Conservation (phyloP, 495 filamentous ascomycete genomes). For the Rhypophila decipiens region DNA sequence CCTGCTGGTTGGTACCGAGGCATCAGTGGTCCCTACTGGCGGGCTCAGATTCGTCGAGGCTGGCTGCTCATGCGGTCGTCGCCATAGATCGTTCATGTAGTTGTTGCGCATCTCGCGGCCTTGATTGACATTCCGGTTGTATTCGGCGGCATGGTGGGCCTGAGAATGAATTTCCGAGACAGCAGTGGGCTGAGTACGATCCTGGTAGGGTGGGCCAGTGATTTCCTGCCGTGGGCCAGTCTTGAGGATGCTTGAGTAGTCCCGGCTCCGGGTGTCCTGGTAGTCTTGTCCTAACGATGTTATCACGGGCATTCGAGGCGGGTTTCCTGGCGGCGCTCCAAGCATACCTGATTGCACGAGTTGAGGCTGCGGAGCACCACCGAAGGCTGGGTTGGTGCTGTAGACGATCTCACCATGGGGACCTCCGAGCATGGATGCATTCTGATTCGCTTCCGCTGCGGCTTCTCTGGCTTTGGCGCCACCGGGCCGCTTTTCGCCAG, state of each 20-base stretch:
- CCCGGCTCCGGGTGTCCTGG: constrained; percentile 69
- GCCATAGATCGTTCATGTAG: constrained; percentile 71
- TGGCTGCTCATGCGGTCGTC: constrained; percentile 68
- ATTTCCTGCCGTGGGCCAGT: constrained; percentile 74
- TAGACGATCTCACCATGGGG: constrained; percentile 77
- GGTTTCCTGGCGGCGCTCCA: constrained; percentile 52
- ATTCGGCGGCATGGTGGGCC: constrained; percentile 81
- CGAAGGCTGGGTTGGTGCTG: constrained; percentile 63
- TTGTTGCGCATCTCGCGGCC: constrained; percentile 68
- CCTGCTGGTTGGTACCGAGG: constrained; percentile 39
- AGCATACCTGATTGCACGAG: constrained; percentile 67
- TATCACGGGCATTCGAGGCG: constrained; percentile 77
- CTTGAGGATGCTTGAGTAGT: constrained; percentile 77
- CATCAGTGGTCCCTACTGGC: constrained; percentile 39
- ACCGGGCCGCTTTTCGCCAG: constrained; percentile 93
- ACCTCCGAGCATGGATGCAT: constrained; percentile 43
- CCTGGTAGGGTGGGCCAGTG: constrained; percentile 81
- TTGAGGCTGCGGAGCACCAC: constrained; percentile 53
- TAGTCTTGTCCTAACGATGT: constrained; percentile 63
- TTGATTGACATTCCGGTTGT: constrained; percentile 72
- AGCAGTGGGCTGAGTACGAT: constrained; percentile 73
- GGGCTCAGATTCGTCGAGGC: constrained; percentile 43
- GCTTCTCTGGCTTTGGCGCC: constrained; percentile 83
- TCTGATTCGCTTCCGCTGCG: constrained; percentile 53
- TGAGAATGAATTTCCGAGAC: constrained; percentile 80